Percentiles rank a stretch among this genome's conserved stretches.
Conservation (phyloP, 1,284 basidiomycete species). For the Mycena sp. region DNA sequence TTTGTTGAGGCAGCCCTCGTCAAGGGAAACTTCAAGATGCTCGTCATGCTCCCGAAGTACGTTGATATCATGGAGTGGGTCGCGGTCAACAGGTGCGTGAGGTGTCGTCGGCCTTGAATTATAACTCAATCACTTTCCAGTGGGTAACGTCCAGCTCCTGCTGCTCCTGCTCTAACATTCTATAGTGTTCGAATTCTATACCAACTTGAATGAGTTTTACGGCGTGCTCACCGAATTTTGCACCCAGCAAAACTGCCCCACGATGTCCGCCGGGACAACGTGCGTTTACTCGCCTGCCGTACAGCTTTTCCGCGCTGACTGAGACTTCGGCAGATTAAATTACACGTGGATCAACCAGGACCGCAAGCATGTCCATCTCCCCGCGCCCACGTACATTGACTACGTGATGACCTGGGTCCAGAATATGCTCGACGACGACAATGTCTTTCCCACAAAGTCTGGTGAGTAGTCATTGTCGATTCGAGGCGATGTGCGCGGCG, state of each 20-base stretch:
- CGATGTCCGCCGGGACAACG: conserved; percentile 94
- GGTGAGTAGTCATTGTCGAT: conserved; percentile 58
- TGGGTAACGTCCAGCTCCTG: background rate
- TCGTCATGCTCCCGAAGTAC: conserved; percentile 97
- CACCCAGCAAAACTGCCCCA: conserved; percentile 88
- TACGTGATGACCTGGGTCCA: conserved; percentile 99
- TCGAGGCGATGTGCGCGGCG: background rate
- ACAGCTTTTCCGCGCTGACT: conserved; percentile 20
- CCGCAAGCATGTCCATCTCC: conserved; percentile 92
- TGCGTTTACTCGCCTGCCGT: conserved; percentile 54
- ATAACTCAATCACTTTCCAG: background rate
- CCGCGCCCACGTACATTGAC: conserved; percentile 97
- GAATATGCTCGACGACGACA: conserved; percentile 93
- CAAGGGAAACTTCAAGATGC: conserved; percentile 98
- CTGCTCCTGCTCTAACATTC: background rate
- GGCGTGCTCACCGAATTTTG: conserved; percentile 96
- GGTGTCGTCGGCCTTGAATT: background rate
- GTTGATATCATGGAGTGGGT: conserved; percentile 99
- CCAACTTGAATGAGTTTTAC: conserved; percentile 97
- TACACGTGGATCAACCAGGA: conserved; percentile 99
- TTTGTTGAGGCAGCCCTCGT: conserved; percentile 98
- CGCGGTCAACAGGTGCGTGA: conserved; percentile 89
- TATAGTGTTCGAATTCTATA: conserved; percentile 94
- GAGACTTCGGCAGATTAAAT: conserved; percentile 72
- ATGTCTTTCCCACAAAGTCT: conserved; percentile 94